Evolutionary conservation across 2,329 filamentous ascomycete species (phyloP), one percentile per base, ranked within the genome.

Genomic region (Botrytis deweyae): DNA sequence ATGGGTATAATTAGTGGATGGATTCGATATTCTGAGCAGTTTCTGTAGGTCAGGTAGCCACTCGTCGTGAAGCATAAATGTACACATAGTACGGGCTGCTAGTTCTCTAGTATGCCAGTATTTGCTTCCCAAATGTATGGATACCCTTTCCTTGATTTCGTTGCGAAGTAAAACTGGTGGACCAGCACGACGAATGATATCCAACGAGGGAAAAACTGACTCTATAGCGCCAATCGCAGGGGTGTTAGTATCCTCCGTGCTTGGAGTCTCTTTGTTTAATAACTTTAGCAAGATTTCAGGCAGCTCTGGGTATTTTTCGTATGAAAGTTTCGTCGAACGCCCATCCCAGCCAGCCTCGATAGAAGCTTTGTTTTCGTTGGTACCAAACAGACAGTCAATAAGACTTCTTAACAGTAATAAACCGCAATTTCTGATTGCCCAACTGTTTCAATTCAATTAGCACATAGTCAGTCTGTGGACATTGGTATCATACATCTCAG

Each of bases 341-440:
- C 90, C 89, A 75, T 91, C 88, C 88, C 89, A 90, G 3, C 89
- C 88, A 68, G 84, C 87, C 81, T 87, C 91, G 79, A 87, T 90
- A 66, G 83, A 84, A 6, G 83, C 78, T 80, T 91, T 94, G 84
- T 85, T 93, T 82, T 94, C 91, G 72, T 89, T 91, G 0, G 91
- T 93, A 25, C 93, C 93, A 42, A 96, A 89, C 1, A 97, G 84
- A 76, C 89, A 88, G 80, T 96, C 93, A 70, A 97, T 92, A 8
- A 98, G 86, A 75, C 94, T 93, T 72, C 95, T 90, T 76, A 98
- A 90, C 10, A 99, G 88, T 83, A 98, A 92, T 49, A 98, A 84
- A 2, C 94, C 94, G 77, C 94, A 98, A 81, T 99, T 99, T 1
- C 95, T 91, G 73, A 99, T 94, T 0, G 95, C 93, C 96, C 96